A percentile compares a stretch with the other conserved stretches of the same genome.
Evolutionary conservation across 2,329 filamentous ascomycete genomes (phyloP).

Genomic region (Alternaria solani): DNA sequence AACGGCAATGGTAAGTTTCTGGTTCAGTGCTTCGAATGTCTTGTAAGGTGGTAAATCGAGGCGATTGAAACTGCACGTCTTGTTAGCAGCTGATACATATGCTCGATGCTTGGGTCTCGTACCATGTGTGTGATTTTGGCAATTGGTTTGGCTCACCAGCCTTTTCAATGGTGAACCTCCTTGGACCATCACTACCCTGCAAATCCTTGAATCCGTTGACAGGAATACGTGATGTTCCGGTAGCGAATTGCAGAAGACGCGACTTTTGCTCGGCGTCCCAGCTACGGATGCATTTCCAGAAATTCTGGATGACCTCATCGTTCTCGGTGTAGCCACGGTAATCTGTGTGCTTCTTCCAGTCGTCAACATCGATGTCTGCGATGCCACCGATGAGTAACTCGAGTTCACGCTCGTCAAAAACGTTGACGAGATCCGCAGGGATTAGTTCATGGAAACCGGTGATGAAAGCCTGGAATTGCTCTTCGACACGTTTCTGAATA

Average conservation of each 20-base stretch:
- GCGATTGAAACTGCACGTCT: conserved; percentile 81
- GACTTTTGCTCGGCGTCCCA: conserved; percentile 99
- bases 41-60: conserved; percentile 96
- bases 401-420: conserved; percentile 97
- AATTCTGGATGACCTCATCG: conserved; percentile 96
- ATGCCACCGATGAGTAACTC: conserved; percentile 98
- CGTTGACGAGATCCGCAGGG: conserved; percentile 93
- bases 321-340: conserved; percentile 98
- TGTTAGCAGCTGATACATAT: conserved; percentile 25
- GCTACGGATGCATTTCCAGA: conserved; percentile 95
- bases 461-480: conserved; percentile 98
- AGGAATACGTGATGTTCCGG: conserved; percentile 95
- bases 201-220: conserved; percentile 99
- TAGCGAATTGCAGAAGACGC: conserved; percentile 93
- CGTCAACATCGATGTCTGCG: conserved; percentile 98
- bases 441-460: conserved; percentile 98
- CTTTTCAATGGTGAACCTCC: conserved; percentile 98
- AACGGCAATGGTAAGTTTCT: conserved; percentile 94
- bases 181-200: conserved; percentile 93
- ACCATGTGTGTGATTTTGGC: conserved; percentile 98
- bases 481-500: conserved; percentile 96
- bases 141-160: conserved; percentile 88
- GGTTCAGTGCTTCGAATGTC: conserved; percentile 80
- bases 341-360: conserved; percentile 99
- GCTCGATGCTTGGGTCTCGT: conserved; percentile 53